Evolutionary conservation across 2,329 filamentous ascomycete species (phyloP), one percentile per base, ranked within the genome.

Genomic region (Ophiostoma triangulosporum): DNA sequence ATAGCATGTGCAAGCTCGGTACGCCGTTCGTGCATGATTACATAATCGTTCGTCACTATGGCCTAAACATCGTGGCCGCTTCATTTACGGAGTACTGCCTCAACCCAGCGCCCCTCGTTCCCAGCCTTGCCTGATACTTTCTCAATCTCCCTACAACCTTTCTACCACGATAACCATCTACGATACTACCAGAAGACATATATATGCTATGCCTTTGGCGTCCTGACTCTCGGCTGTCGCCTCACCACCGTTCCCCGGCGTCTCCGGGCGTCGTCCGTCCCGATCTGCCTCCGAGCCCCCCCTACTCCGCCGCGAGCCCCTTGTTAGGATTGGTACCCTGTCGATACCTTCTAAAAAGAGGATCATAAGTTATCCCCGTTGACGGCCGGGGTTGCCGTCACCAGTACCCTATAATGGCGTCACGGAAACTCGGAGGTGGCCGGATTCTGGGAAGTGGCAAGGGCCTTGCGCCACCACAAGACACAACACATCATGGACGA

Each of bases 401-500:
- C 46, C 29, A 15, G 11, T 9, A 40, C n/a, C 43, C n/a, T 17
- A 20, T 26, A 38, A 68, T 95, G 88, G 85, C 88, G 63, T 78
- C 52, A 68, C 82, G 87, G 73, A 90, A 86, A 74, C 78, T 96
- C 68, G 91, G 91, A 69, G 90, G 91, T 70, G 91, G 91, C 67
- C 83, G 91, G 72, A 83, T 96, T 64, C 74, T 96, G 63, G 91
- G 91, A 64, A 94, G 78, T 71, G 88, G 88, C 63, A 88, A 84
- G 69, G 82, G 84, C 63, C 80, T 95, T 63, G 85, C 83, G 61
- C 85, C 88, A 63, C 75, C 78, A 26, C n/a, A 32, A 8, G 64
- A 69, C 50, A 64, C 70, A 53, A 63, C 68, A 36, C 57, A 27
- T 11, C 52, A 50, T 24, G 56, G 52, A 7, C 67, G 66, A 61